Evolutionary conservation across 2,329 filamentous ascomycete genomes (phyloP), one percentile per base, ranked within the genome.

Genomic region (Ophiostoma sp.): DNA sequence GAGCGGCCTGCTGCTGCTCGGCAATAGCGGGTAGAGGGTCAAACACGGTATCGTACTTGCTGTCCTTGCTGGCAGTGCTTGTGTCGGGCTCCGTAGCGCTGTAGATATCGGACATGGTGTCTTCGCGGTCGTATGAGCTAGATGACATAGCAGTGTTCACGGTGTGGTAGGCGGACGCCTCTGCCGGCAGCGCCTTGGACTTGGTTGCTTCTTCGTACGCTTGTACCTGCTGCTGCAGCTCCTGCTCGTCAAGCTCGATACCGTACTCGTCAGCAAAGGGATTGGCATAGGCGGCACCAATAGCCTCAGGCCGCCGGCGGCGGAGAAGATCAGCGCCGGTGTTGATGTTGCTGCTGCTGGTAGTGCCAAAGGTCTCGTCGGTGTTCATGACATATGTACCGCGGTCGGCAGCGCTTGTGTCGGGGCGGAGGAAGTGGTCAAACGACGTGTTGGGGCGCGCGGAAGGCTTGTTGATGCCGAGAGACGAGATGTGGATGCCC

Each of bases 251-350:
- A 27, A 80, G 79, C 70, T 83, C 82, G 70, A 86, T 83, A 64
- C 81, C 79, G 72, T 85, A 76, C 74, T 86, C 84, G 72, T 86
- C 84, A 58, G 82, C 79, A 70, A 88, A 88, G 2, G 86, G 86
- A 75, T 88, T 86, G 68, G 83, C 79, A 72, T 85, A 85, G 18
- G 82, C 70, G 1, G 52, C 52, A 36, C 40, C 47, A 16, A 80
- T 12, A 80, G 76, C 38, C 79, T 82, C 7, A 82, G 80, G 42
- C 27, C 81, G 82, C 66, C 83, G 82, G 52, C 81, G 80, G 67
- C 85, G 82, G 66, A 82, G 72, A 44, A 85, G 76, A 4, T 44
- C n/a, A 12, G 18, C n/a, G 7, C 82, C 82, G 12, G 81, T 78
- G 36, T 79, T 77, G 27, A 42, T 44, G 63, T 64, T 44, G 42